Evolutionary conservation across 257 asterid genomes (phyloP).

Genomic region (Datura wrightii): DNA sequence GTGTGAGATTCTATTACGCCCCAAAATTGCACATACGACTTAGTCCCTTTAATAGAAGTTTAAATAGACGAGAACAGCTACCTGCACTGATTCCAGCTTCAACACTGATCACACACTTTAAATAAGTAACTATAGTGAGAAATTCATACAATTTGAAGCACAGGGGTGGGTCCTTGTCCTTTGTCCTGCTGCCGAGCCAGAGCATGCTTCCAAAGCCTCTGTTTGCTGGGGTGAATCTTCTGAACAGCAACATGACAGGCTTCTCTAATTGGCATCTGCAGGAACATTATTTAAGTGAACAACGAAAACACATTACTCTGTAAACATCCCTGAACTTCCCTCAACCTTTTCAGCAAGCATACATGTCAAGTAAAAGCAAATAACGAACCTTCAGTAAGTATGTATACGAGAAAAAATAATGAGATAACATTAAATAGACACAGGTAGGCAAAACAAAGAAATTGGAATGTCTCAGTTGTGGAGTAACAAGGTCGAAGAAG

Average conservation of each 20-base stretch:
- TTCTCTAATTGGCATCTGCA: constrained; percentile 95
- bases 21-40: neutral
- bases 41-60: neutral
- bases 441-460: constrained; percentile 21
- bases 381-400: neutral
- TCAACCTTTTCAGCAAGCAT: neutral
- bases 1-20: constrained; percentile 20
- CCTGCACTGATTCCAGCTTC: neutral
- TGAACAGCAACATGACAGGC: constrained; percentile 98
- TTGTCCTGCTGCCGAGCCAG: constrained; percentile 82
- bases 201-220: constrained; percentile 98
- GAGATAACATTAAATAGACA: neutral
- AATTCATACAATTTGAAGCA: constrained; percentile 87
- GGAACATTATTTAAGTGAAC: neutral
- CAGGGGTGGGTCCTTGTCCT: constrained; percentile 77
- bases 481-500: neutral
- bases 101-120: neutral
- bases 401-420: neutral
- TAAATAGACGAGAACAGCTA: neutral
- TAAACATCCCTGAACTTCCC: neutral
- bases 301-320: neutral
- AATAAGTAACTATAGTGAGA: constrained; percentile 1
- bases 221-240: constrained; percentile 83
- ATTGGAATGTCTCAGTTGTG: constrained; percentile 1
- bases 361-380: neutral